A percentile compares a stretch with the other conserved stretches of the same genome.
Evolutionary conservation across 345 rosid genomes (phyloP).

Genomic region (Hirschfeldia incana): DNA sequence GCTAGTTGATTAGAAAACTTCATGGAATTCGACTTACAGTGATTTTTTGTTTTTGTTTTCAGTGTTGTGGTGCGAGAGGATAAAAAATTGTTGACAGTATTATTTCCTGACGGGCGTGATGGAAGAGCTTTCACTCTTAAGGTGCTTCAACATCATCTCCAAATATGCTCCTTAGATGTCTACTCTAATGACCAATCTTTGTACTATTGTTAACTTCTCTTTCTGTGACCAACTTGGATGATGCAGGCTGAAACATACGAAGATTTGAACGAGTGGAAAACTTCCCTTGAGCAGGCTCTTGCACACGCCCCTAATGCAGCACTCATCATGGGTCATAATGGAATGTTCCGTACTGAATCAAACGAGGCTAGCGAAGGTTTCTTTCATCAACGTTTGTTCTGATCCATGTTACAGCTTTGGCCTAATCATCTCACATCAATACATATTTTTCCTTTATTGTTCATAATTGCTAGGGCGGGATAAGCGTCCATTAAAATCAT

Average conservation of each 20-base stretch:
- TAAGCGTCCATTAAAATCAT: constrained; percentile 82
- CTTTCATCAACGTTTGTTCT: constrained; percentile 68
- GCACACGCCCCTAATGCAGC: constrained; percentile 97
- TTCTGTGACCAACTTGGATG: constrained; percentile 20
- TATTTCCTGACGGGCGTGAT: constrained; percentile 99
- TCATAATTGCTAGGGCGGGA: constrained; percentile 68
- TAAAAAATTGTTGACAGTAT: constrained; percentile 85
- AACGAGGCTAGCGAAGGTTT: constrained; percentile 77
- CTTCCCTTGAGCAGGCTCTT: constrained; percentile 90
- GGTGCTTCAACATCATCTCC: constrained; percentile 48
- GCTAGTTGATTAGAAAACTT: not conserved
- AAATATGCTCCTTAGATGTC: constrained; percentile 12
- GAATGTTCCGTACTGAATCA: constrained; percentile 76
- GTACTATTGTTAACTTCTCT: constrained; percentile 16
- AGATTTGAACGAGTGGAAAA: constrained; percentile 90
- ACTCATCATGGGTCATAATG: constrained; percentile 91
- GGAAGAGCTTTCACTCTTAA: constrained; percentile 99
- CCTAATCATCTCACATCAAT: constrained; percentile 4
- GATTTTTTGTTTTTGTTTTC: constrained; percentile 32
- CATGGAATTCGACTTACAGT: constrained; percentile 14
- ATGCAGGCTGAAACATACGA: constrained; percentile 89
- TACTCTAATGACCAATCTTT: constrained; percentile 1
- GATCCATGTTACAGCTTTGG: constrained; percentile 23
- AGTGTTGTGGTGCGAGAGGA: constrained; percentile 98
- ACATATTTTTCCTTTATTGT: constrained; percentile 10